Percentiles rank a stretch among this genome's conserved stretches.
phyloP scores from a whole-genome alignment of 148 eudicot genomes.

The Persicaria maculosa region DNA sequence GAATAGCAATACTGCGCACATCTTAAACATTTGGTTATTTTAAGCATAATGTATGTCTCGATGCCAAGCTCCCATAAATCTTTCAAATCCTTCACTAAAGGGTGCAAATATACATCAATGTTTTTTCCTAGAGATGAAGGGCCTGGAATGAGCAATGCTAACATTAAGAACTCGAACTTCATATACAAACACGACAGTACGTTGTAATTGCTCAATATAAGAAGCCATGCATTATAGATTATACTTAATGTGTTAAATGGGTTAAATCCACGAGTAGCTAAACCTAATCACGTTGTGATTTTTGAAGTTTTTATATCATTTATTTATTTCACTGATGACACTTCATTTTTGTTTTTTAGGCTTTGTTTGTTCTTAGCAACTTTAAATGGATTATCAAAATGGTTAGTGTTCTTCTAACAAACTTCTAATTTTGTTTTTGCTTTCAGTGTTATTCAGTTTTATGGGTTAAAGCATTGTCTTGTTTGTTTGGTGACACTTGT shows the following conservation, averaged over 20 bases:
- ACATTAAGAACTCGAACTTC: constrained; percentile 18
- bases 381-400: too few species aligned
- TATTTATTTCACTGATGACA: too few species aligned
- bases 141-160: constrained; percentile 20
- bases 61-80: neutral
- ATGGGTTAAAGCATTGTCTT: too few species aligned
- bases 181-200: constrained; percentile 11
- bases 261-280: constrained; percentile 11
- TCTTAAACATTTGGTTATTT: neutral
- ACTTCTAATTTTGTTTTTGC: too few species aligned
- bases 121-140: constrained; percentile 14
- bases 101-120: constrained; percentile 7
- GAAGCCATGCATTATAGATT: neutral
- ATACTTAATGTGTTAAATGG: neutral
- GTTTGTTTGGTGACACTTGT: too few species aligned
- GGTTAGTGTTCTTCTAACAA: too few species aligned
- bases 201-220: constrained; percentile 13
- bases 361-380: too few species aligned
- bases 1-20: neutral
- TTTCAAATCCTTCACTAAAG: neutral
- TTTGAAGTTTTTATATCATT: too few species aligned
- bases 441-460: too few species aligned
- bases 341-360: too few species aligned
- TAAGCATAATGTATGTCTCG: neutral
- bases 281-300: too few species aligned